Conservation (phyloP, 2,329 filamentous ascomycete species). For the Graphiopsis chlorocephala region DNA sequence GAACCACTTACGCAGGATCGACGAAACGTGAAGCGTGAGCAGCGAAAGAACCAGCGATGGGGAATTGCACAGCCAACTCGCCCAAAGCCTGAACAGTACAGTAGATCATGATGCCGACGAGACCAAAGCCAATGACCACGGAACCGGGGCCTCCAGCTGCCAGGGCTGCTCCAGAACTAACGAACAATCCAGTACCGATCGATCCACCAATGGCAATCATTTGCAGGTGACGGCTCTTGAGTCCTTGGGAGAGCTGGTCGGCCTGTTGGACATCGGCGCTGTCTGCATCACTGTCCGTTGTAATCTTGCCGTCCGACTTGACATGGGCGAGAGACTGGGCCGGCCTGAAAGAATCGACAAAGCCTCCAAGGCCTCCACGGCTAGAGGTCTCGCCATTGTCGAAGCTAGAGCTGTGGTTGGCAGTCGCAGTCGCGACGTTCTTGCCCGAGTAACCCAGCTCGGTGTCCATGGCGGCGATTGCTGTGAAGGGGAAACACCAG, state of each 20-base stretch:
- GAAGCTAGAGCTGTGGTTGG: neutral
- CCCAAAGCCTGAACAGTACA: constrained; percentile 41
- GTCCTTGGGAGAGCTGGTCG: constrained; percentile 33
- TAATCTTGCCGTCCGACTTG: neutral
- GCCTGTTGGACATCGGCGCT: constrained; percentile 28
- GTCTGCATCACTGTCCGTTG: constrained; percentile 10
- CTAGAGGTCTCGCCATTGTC: neutral
- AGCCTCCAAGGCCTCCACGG: constrained; percentile 9
- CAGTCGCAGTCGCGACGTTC: constrained; percentile 2
- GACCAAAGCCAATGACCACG: constrained; percentile 29
- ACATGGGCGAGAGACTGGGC: neutral
- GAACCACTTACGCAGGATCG: constrained; percentile 68
- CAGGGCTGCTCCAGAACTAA: constrained; percentile 50
- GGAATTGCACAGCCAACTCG: constrained; percentile 41
- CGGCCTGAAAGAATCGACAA: constrained; percentile 14
- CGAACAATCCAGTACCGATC: constrained; percentile 56
- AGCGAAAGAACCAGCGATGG: constrained; percentile 41
- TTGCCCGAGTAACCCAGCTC: constrained; percentile 12
- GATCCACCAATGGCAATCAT: constrained; percentile 37
- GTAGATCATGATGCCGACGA: constrained; percentile 46
- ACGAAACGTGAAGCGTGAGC: constrained; percentile 44
- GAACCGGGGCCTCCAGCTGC: constrained; percentile 50
- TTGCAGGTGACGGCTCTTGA: constrained; percentile 32
- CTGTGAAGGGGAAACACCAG: neutral
- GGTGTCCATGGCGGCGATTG: constrained; percentile 3